Evolutionary conservation across 306 rosid genomes (phyloP), one percentile per base, ranked within the genome.

Genomic region (Vigna reflexopilosa): DNA sequence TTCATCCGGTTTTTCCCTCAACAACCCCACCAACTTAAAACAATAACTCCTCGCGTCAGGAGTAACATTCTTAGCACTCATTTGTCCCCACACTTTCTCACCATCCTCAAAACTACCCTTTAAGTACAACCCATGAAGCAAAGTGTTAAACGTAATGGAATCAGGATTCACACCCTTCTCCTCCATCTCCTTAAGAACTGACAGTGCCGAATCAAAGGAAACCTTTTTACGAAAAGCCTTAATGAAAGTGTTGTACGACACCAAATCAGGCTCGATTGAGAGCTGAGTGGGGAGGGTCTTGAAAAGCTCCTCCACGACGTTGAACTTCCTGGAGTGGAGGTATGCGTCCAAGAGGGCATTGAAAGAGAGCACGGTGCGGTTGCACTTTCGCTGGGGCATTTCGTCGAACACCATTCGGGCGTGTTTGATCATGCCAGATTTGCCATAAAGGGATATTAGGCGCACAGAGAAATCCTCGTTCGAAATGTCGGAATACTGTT

Each of bases 291-390:
- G 88, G 22, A 91, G 71, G 40, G 77, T 89, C 28, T 32, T 61
- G 42, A 93, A 91, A 57, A 88, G 22, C 54, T 63, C 70, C 6
- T 79, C 86, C 38, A 88, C 90, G 57, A 15, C 55, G 22, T 85
- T 88, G 72, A 70, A 85, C 70, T 71, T 82, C 76, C 17, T 82
- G 0, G 93, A 88, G 82, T 83, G 88, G 34, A 86, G 78, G 49
- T 85, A 88, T 26, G 97, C 96, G 6, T 88, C 93, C 32, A 93
- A 65, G 40, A 91, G 93, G 4, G 93, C 93, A 36, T 91, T 93
- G 3, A 88, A 50, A 2, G 96, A 91, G 42, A 93, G 20, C 19
- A 88, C 88, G 0, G 93, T 84, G 6, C 93, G 91, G 3, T 11
- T 0, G 57, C 88, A 82, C 19, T 87, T 88, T 44, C 83, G 76